Evolutionary conservation across 192 early-diverging fungal species (phyloP), one percentile per base, ranked within the genome.

Genomic region (Bifiguratus adelaidae): DNA sequence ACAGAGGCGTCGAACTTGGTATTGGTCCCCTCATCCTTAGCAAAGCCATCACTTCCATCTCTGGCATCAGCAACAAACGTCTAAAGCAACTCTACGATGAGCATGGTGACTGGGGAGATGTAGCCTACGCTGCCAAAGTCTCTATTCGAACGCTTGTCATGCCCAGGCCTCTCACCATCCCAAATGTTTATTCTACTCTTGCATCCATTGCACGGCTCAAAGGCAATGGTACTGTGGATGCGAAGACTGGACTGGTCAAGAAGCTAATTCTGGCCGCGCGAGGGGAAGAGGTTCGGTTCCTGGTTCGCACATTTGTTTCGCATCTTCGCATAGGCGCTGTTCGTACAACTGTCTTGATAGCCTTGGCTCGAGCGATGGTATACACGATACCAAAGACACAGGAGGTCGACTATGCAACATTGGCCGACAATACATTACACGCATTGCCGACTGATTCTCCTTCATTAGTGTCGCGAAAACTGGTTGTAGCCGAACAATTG

Each of bases 251-350:
- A 43, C 58, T 68, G 41, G 63, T 67, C 21, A 72, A 60, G 41
- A 30, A 59, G n/a, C 45, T 72, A 15, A n/a, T 72, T 26, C 49
- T 68, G 9, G 56, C 68, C 8, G 58, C 60, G 20, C 30, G 56
- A 28, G 65, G 65, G 30, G 61, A 66, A 38, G 68, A 71, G 38
- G 49, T 38, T 2, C 1, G 49, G 28, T 50, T 18, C 11, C 43
- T 55, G 3, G 30, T 48, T 12, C 48, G 59, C 11, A 51, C 71
- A 32, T 65, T 79, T 2, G 81, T 84, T 45, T 81, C 81, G 7
- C 80, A 88, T 52, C 57, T 92, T 38, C 70, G 90, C 13, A 89
- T 93, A 40, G 87, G 89, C 7, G 65, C 90, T 9, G 88, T 86
- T 0, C 82, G 87, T 51, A 73, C 78, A 53, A 86, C 84, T 0